phyloP scores from a whole-genome alignment of 305 asterid species.

The Fraxinus platypoda region DNA sequence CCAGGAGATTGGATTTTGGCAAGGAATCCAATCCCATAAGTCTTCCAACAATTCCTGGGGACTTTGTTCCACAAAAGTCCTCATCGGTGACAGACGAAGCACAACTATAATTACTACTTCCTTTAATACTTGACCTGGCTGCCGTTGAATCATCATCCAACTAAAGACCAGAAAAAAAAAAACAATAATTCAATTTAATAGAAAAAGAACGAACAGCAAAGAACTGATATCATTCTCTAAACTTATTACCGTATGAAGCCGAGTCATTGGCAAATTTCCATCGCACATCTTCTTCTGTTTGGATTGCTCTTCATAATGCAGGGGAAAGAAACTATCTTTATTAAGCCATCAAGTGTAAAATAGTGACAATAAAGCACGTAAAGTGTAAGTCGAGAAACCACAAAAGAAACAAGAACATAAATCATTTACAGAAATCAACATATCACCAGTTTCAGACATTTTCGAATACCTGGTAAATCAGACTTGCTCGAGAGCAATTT shows the following conservation, averaged over 20 bases:
- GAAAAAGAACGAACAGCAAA: not conserved
- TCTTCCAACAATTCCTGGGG: slow-evolving; percentile 81
- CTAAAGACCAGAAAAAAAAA: slow-evolving; percentile 27
- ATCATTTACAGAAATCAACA: not conserved
- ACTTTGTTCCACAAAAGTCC: slow-evolving; percentile 47
- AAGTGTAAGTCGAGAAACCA: not conserved
- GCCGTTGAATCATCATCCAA: slow-evolving; percentile 54
- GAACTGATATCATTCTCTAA: not conserved
- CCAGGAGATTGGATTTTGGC: slow-evolving; percentile 50
- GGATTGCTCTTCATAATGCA: slow-evolving; percentile 51
- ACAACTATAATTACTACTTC: slow-evolving; percentile 65
- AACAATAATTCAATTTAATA: not conserved
- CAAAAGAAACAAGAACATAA: not conserved
- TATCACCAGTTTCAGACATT: not conserved
- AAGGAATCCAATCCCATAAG: slow-evolving; percentile 87
- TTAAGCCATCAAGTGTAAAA: not conserved
- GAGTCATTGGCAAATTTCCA: slow-evolving; percentile 62
- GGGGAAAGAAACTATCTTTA: not conserved
- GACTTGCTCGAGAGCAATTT: slow-evolving; percentile 77
- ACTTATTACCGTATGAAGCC: slow-evolving; percentile 46
- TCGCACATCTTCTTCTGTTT: slow-evolving; percentile 67
- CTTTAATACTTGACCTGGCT: slow-evolving; percentile 54
- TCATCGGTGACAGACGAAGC: slow-evolving; percentile 77
- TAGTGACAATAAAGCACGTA: not conserved
- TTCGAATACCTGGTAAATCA: slow-evolving; percentile 46